These are phyloP conservation scores for Suhomyces kilbournensis DNA, from an alignment of 805 yeast genomes.

Conservation along the genomic window DNA sequence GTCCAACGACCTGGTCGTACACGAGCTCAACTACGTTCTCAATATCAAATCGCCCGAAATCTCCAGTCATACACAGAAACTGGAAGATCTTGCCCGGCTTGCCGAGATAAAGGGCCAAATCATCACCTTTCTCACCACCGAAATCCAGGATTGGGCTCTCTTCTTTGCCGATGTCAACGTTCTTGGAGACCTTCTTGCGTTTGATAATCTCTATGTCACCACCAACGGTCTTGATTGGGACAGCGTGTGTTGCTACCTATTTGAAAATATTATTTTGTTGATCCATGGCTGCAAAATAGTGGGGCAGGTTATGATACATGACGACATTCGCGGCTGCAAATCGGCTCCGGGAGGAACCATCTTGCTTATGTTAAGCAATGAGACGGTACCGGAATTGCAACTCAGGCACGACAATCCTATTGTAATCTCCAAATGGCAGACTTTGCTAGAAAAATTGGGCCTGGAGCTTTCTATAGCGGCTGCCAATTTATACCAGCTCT, in stretches of 20 bases:
- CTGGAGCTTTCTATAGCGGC: slow-evolving; percentile 7
- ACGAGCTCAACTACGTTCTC: slow-evolving; percentile 16
- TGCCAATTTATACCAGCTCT: slow-evolving; percentile 38
- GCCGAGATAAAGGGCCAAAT: not conserved
- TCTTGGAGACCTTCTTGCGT: slow-evolving; percentile 30
- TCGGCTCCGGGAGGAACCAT: slow-evolving; percentile 19
- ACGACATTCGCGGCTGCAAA: slow-evolving; percentile 28
- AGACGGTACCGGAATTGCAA: slow-evolving; percentile 44
- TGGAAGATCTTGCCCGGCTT: not conserved
- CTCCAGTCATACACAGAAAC: not conserved
- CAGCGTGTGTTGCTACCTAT: slow-evolving; percentile 28
- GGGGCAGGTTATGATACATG: slow-evolving; percentile 40
- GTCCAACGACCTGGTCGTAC: slow-evolving; percentile 1
- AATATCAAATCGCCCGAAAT: slow-evolving; percentile 21
- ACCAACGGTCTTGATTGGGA: slow-evolving; percentile 45
- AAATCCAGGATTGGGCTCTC: slow-evolving; percentile 6
- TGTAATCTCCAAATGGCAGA: slow-evolving; percentile 42
- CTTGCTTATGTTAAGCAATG: slow-evolving; percentile 37
- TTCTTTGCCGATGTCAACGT: not conserved
- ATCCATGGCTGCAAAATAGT: slow-evolving; percentile 24
- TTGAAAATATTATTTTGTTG: slow-evolving; percentile 28
- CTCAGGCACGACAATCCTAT: slow-evolving; percentile 27
- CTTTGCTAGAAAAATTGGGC: slow-evolving; percentile 18
- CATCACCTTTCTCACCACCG: not conserved
- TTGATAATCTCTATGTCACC: slow-evolving; percentile 43